Percentiles rank a stretch among this genome's conserved stretches.
These are phyloP conservation scores for Phyllostachys edulis DNA, from an alignment of 176 grass and related monocot genomes.

Conservation along the genomic window DNA sequence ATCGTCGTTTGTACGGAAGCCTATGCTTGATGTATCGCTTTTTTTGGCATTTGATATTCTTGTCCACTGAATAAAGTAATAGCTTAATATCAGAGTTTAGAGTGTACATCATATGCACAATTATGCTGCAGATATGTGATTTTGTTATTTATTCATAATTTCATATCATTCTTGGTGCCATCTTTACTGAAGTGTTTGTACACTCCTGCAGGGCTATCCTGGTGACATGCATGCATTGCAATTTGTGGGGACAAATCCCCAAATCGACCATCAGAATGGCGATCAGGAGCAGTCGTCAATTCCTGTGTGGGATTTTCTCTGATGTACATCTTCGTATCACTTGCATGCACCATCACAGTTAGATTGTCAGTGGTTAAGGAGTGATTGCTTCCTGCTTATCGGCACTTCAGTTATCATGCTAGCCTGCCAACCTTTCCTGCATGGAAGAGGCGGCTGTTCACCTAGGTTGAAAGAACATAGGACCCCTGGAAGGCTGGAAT, in stretches of 20 bases:
- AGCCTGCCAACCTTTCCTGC: not conserved
- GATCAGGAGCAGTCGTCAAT: slow-evolving; percentile 73
- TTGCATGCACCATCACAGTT: not conserved
- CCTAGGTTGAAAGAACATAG: not conserved
- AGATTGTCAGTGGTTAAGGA: not conserved
- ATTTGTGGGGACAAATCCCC: slow-evolving; percentile 55
- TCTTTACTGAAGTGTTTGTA: not conserved
- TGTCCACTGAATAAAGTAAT: not conserved
- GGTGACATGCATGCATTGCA: slow-evolving; percentile 68
- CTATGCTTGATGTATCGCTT: not conserved
- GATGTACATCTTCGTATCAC: not conserved
- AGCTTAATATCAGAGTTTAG: not conserved
- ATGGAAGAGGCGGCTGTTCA: not conserved
- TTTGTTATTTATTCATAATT: not conserved
- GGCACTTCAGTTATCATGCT: not conserved
- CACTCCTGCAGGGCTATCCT: slow-evolving; percentile 54
- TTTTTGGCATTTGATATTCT: not conserved
- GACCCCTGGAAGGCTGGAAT: not conserved
- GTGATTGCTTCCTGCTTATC: not conserved
- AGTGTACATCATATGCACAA: not conserved
- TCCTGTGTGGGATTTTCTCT: slow-evolving; percentile 96
- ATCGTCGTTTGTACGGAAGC: not conserved
- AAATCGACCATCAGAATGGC: slow-evolving; percentile 42
- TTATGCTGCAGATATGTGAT: not conserved
- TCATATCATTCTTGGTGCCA: not conserved